Percentiles rank a stretch among this genome's conserved stretches.
phyloP scores from a whole-genome alignment of 129 eudicot genomes.

The Smallanthus sonchifolius region DNA sequence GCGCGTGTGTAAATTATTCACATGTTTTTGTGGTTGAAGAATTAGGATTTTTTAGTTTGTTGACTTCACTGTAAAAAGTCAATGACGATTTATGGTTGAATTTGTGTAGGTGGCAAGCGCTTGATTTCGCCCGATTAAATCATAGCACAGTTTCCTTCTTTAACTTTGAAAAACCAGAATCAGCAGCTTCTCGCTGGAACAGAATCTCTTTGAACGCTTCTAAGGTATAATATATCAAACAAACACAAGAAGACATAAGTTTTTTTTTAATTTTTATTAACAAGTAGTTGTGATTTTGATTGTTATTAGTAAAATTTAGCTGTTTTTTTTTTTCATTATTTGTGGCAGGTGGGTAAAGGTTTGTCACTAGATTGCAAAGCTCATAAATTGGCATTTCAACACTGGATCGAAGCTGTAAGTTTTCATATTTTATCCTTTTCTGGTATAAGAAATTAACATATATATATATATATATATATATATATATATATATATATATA shows the following conservation, averaged over 20 bases:
- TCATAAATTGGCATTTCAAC: slow-evolving; percentile 85
- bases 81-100: background rate
- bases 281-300: slow-evolving; percentile 10
- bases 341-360: slow-evolving; percentile 86
- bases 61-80: background rate
- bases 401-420: slow-evolving; percentile 99
- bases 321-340: slow-evolving; percentile 11
- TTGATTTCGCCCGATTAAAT: slow-evolving; percentile 75
- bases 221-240: slow-evolving; percentile 42
- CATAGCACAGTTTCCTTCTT: slow-evolving; percentile 86
- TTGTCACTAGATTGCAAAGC: slow-evolving; percentile 76
- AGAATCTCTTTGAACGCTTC: slow-evolving; percentile 81
- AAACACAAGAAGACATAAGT: background rate
- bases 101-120: slow-evolving; percentile 88
- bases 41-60: background rate
- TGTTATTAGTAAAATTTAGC: slow-evolving; percentile 6
- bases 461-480: no score
- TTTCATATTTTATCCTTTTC: background rate
- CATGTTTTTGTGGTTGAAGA: background rate
- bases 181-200: slow-evolving; percentile 72
- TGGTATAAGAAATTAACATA: background rate
- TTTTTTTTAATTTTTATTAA: no score
- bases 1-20: background rate
- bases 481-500: no score
- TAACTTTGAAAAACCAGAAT: slow-evolving; percentile 62